Conservation (phyloP, 2,329 filamentous ascomycete genomes). For the Trichoderma hamatum region DNA sequence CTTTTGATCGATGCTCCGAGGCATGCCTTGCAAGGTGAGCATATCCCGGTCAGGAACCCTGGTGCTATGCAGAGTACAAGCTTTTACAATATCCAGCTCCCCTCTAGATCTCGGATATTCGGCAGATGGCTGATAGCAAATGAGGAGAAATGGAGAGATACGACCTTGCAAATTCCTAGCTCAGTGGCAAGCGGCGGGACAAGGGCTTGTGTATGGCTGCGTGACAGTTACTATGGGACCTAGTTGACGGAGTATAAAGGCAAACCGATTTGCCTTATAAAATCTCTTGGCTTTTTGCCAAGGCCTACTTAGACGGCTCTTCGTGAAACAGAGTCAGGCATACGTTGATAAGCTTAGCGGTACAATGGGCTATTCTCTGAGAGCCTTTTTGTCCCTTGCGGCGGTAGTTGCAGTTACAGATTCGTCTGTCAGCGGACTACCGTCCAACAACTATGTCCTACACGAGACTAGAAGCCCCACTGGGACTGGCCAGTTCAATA, state of each 20-base stretch:
- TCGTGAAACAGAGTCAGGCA: neutral
- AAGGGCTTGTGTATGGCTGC: neutral
- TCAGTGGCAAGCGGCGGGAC: neutral
- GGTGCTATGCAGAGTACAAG: neutral
- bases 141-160: neutral
- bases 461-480: conserved; percentile 26
- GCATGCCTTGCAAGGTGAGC: neutral
- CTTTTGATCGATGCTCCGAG: neutral
- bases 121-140: neutral
- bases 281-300: neutral
- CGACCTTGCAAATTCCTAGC: neutral
- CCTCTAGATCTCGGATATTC: conserved; percentile 3
- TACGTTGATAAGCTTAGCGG: neutral
- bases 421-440: conserved; percentile 4
- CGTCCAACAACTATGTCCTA: conserved; percentile 26
- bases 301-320: neutral
- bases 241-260: neutral
- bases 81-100: neutral
- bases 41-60: neutral
- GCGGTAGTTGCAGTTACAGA: conserved; percentile 11
- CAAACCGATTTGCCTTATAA: neutral
- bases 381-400: conserved; percentile 10
- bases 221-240: neutral
- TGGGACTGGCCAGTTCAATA: neutral
- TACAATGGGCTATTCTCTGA: conserved; percentile 8